Percentiles rank a stretch among this genome's conserved stretches.
Conservation (phyloP, 2,329 filamentous ascomycete genomes). For the Fusarium circinatum region DNA sequence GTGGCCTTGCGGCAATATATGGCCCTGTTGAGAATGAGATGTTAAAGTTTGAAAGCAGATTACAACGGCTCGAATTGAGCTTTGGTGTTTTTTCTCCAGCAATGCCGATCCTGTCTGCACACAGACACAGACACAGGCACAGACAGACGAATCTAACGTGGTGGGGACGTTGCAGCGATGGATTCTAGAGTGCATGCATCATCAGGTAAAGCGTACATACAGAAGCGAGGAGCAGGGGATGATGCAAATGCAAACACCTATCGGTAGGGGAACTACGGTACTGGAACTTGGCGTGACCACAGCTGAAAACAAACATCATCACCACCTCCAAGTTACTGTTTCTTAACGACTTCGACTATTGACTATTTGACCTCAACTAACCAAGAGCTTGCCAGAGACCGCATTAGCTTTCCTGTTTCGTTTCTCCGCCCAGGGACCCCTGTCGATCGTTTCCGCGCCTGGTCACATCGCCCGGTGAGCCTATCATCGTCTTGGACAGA, state of each 20-base stretch:
- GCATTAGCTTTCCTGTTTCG: conserved; percentile 38
- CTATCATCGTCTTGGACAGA: conserved; percentile 17
- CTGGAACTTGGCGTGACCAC: not conserved
- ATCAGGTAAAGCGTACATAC: conserved; percentile 18
- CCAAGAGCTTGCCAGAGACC: conserved; percentile 1
- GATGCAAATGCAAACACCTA: not conserved
- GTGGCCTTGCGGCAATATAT: not conserved
- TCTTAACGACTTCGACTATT: conserved; percentile 10
- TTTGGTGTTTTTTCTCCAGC: not conserved
- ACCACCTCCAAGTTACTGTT: not conserved
- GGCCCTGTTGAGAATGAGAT: not conserved
- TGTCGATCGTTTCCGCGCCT: conserved; percentile 35
- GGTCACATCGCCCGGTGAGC: conserved; percentile 20
- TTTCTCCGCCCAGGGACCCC: conserved; percentile 36
- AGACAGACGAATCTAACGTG: not conserved
- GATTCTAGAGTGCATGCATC: conserved; percentile 27
- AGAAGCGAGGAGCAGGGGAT: conserved; percentile 25
- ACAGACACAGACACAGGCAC: not conserved
- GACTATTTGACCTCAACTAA: conserved; percentile 4
- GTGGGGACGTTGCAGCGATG: not conserved
- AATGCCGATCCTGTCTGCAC: not conserved
- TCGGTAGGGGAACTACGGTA: not conserved
- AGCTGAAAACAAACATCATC: conserved; percentile 9
- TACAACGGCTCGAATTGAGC: not conserved
- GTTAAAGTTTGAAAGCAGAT: conserved; percentile 3